Conservation (phyloP, 1,139 yeast species). For the Lodderomyces beijingensis region DNA sequence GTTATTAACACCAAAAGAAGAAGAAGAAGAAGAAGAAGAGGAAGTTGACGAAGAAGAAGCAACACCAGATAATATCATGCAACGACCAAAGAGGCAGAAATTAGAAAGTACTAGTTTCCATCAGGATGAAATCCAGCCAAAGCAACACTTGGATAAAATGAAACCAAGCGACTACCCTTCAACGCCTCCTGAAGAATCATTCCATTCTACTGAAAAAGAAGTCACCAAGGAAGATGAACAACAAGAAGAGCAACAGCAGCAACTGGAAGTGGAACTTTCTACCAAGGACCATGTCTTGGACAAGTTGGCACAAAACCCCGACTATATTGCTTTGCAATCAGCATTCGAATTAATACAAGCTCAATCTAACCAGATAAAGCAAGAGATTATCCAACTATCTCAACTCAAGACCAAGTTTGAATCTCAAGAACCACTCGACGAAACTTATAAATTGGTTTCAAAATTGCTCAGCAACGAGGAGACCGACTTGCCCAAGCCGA, state of each 20-base stretch:
- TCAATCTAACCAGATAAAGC: conserved; percentile 22
- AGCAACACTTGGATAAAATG: neutral
- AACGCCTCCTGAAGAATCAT: conserved; percentile 10
- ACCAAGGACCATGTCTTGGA: neutral
- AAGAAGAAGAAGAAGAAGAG: conserved; percentile 27
- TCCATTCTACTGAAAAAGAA: conserved; percentile 1
- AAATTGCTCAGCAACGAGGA: conserved; percentile 20
- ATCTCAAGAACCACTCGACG: conserved; percentile 12
- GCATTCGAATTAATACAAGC: conserved; percentile 28
- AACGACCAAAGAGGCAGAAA: neutral
- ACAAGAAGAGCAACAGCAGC: conserved; percentile 1
- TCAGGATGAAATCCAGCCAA: neutral
- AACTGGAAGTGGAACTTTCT: conserved; percentile 1
- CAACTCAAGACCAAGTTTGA: conserved; percentile 11
- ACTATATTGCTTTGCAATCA: conserved; percentile 36
- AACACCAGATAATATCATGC: too few species aligned
- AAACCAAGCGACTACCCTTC: conserved; percentile 7
- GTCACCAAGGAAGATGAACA: neutral
- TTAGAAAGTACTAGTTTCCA: conserved; percentile 1
- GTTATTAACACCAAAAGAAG: conserved; percentile 42
- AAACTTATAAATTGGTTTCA: conserved; percentile 25
- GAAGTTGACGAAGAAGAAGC: too few species aligned
- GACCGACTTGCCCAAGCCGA: conserved; percentile 34
- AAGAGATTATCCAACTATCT: conserved; percentile 33
- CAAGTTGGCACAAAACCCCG: conserved; percentile 27